These are phyloP conservation scores for Fraxinus sp. DNA, from an alignment of 305 asterid species.

Conservation along the genomic window DNA sequence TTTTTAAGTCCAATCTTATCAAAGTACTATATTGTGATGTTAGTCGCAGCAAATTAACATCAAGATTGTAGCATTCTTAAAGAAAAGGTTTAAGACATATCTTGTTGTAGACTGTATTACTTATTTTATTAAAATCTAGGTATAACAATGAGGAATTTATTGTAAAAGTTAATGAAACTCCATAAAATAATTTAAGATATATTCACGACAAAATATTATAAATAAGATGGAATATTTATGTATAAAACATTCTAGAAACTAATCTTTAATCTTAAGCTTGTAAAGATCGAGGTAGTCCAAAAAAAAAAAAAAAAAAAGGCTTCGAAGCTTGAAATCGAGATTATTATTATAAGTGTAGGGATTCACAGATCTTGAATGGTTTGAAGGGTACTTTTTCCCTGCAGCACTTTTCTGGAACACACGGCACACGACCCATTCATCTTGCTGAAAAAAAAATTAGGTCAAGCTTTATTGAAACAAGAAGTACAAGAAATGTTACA, in stretches of 20 bases:
- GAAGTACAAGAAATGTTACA: background rate
- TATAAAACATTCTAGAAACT: background rate
- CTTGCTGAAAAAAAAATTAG: slow-evolving; percentile 49
- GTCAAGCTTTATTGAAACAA: slow-evolving; percentile 3
- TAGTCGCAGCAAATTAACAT: background rate
- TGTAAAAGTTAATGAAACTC: background rate
- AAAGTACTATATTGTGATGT: background rate
- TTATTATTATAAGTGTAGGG: slow-evolving; percentile 41
- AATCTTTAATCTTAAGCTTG: background rate
- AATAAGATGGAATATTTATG: background rate
- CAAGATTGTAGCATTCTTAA: background rate
- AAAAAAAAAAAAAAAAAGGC: too few relatives aligned
- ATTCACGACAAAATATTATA: background rate
- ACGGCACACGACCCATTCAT: slow-evolving; percentile 97
- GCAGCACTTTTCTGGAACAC: slow-evolving; percentile 81
- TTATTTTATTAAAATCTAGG: background rate
- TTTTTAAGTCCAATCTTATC: background rate
- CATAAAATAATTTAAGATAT: background rate
- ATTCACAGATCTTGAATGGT: slow-evolving; percentile 51
- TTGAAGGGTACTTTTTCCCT: slow-evolving; percentile 68
- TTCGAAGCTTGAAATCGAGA: too few relatives aligned
- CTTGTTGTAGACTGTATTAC: background rate
- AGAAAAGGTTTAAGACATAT: background rate
- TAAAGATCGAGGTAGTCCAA: too few relatives aligned
- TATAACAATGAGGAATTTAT: background rate